Base-by-base conservation (phyloP, 1,284 basidiomycete genomes). In the Vanrija pseudolonga region DNA sequence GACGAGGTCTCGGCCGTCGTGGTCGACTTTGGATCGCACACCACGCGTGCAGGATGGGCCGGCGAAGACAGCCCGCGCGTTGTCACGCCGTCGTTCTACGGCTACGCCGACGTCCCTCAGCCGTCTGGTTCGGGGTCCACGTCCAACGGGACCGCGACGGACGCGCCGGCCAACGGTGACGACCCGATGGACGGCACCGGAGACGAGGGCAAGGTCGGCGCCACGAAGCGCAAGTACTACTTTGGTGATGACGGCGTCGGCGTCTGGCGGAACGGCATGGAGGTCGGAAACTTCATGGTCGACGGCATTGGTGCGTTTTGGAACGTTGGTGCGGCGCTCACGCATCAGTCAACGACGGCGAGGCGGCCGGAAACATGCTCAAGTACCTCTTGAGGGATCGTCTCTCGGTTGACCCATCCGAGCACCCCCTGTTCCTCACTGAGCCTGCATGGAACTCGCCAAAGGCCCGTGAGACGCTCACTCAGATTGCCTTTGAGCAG, bases 401-500 rank as follows among this genome's bases (percentile, higher is more conserved):
- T 41, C 85, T 95, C 79, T 83, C 82, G n/a, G 83, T 84, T 53
- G 70, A 77, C 53, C 74, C 76, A 2, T 78, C 84, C 8, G 91
- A 98, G 66, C 94, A 97, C 68, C 96, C 96, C 1, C 76, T 98
- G 37, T 83, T 99, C 50, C 83, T 95, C 20, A 98, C 96, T 1
- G 96, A 99, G 74, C 89, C 94, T 2, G 87, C 94, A 5, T 98
- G 95, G 93, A 98, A 97, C 71, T 89, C 91, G 0, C 80, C 85
- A 26, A 85, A 86, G 19, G 91, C 94, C 67, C 81, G 95, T 46
- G 93, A 98, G 77, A 82, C 86, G 47, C 88, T 98, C 85, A 89
- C 91, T 14, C 91, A 98, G 77, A 87, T 98, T 54, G 91, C 95
- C 78, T 98, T 98, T 70, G 96, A 99, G 76, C 88, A 94, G 59